Evolutionary conservation across 495 filamentous ascomycete genomes (phyloP), one percentile per base, ranked within the genome.

Genomic region (Xylaria venustula): DNA sequence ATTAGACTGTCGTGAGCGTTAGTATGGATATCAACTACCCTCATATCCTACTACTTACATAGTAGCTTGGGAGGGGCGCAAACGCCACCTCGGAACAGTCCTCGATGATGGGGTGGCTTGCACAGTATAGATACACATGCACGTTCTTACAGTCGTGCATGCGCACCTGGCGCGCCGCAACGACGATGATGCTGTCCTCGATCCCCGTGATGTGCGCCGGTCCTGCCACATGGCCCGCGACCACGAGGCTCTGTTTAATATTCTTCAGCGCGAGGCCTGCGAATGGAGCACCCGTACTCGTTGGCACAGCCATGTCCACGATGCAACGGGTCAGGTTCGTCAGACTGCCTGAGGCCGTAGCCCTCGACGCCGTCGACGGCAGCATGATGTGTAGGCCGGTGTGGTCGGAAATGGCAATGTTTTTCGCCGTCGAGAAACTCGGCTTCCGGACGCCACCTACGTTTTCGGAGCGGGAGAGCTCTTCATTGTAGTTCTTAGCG

Each of bases 61-160:
- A 89, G 50, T 72, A 71, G 50, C 77, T 76, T 0, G 90, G 90
- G 23, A 93, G 78, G 23, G 88, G 85, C 7, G 90, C 87, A 72
- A 98, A 98, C 37, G 87, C 78, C 67, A 99, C 81, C 44, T 80
- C 80, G 37, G 73, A 83, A 66, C 93, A 97, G 62, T 92, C 88
- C 71, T 99, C 95, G 51, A 99, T 93, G 63, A 99, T 96, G 2
- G 95, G 95, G 57, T 90, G 85, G 67, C 90, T 94, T 0, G 79
- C 76, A 66, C 89, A 92, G 54, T 86, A 84, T 45, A 98, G 79
- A 71, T 97, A 98, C 34, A 99, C 77, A 58, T 90, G 86, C 11
- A 92, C 87, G 53, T 90, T 81, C 28, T 76, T 78, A 67, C 90
- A 94, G 54, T 92, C 86, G 64, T 99, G 95, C 79, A 99, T 92